Conservation (phyloP, 176 grass and related monocot genomes). For the Poa annua region DNA sequence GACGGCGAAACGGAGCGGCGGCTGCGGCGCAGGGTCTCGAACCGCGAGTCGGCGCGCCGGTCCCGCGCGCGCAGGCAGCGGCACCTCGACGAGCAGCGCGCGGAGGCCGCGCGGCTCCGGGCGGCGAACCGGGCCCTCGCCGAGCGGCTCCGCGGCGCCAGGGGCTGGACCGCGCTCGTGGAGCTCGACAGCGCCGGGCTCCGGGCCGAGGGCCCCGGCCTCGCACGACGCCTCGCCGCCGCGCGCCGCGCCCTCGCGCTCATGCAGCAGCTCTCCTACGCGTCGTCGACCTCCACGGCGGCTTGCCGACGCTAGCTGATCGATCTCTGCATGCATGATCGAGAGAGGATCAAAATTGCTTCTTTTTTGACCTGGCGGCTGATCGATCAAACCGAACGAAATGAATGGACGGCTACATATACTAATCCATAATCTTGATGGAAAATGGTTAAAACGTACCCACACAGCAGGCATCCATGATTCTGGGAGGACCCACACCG, state of each 20-base stretch:
- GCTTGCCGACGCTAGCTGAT: neutral
- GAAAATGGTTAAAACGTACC: neutral
- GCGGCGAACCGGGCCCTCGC: constrained; percentile 47
- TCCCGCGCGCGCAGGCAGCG: constrained; percentile 76
- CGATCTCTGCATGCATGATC: too few relatives aligned
- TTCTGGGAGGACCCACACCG: neutral
- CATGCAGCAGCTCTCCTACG: constrained; percentile 47
- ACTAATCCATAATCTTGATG: neutral
- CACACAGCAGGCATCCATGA: neutral
- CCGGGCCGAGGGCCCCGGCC: constrained; percentile 30
- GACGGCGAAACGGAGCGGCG: constrained; percentile 31
- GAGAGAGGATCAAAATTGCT: too few relatives aligned
- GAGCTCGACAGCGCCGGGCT: constrained; percentile 48
- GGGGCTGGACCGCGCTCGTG: constrained; percentile 38
- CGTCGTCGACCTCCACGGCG: neutral
- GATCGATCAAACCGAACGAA: neutral
- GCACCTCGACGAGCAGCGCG: constrained; percentile 64
- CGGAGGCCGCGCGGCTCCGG: constrained; percentile 38
- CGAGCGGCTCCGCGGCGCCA: constrained; percentile 26
- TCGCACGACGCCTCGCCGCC: constrained; percentile 51
- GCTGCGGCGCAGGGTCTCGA: constrained; percentile 72
- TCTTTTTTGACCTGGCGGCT: neutral
- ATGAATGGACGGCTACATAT: neutral
- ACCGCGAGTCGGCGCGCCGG: constrained; percentile 85
- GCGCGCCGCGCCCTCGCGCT: constrained; percentile 46